Percentiles rank a stretch among this genome's conserved stretches.
Conservation (phyloP, 164 flowering plant genomes). For the Nymphaea thermarum region DNA sequence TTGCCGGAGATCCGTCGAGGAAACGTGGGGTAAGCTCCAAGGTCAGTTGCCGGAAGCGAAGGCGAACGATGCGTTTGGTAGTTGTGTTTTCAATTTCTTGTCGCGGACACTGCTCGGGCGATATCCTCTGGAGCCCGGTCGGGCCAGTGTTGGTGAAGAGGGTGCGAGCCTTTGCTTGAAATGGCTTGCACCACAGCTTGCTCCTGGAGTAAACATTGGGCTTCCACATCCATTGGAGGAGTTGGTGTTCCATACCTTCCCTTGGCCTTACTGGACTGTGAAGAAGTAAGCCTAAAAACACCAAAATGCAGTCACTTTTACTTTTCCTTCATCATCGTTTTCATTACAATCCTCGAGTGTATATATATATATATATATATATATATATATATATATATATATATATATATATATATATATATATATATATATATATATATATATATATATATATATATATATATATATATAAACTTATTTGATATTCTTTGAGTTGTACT, state of each 20-base stretch:
- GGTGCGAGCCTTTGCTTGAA: slow-evolving; percentile 37
- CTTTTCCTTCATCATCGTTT: too few species aligned
- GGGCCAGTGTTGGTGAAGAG: slow-evolving; percentile 51
- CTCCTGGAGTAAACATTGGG: slow-evolving; percentile 52
- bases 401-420: too few species aligned
- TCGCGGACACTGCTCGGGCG: slow-evolving; percentile 31
- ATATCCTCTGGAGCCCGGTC: slow-evolving; percentile 38
- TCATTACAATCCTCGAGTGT: too few species aligned
- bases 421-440: too few species aligned
- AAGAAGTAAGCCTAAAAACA: slow-evolving; percentile 10
- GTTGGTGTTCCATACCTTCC: slow-evolving; percentile 36
- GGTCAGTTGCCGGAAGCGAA: slow-evolving; percentile 25
- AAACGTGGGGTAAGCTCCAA: slow-evolving; percentile 43
- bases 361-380: too few species aligned
- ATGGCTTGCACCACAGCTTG: slow-evolving; percentile 59
- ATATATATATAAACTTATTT: too few species aligned
- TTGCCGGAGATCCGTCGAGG: slow-evolving; percentile 55
- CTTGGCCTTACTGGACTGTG: slow-evolving; percentile 40
- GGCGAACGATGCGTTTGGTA: slow-evolving; percentile 32
- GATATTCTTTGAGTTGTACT: too few species aligned
- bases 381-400: too few species aligned
- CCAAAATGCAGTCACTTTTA: too few species aligned
- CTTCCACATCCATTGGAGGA: slow-evolving; percentile 52
- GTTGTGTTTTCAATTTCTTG: slow-evolving; percentile 54
- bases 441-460: too few species aligned